These are phyloP conservation scores for Daldinia decipiens DNA, from an alignment of 495 filamentous ascomycete genomes.

Conservation along the genomic window DNA sequence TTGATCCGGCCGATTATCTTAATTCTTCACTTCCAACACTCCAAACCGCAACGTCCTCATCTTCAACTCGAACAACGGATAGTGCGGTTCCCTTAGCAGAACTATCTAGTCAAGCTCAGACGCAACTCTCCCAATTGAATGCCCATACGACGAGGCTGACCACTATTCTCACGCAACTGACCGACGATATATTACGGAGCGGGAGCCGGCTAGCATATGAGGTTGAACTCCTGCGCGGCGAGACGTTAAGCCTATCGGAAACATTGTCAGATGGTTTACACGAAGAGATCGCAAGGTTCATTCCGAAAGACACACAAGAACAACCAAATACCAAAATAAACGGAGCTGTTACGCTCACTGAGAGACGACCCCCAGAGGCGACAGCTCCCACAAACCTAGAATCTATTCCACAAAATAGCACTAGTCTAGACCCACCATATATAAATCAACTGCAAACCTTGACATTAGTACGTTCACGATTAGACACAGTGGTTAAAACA, in stretches of 20 bases:
- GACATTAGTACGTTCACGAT: constrained; percentile 77
- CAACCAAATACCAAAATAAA: constrained; percentile 32
- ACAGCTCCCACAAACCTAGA: constrained; percentile 20
- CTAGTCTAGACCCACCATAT: constrained; percentile 68
- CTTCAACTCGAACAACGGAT: constrained; percentile 38
- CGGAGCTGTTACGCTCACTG: constrained; percentile 17
- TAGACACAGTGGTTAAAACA: constrained; percentile 85
- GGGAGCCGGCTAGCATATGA: constrained; percentile 90
- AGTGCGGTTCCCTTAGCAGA: constrained; percentile 74
- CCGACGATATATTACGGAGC: constrained; percentile 91
- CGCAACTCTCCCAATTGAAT: constrained; percentile 83
- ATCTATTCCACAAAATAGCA: constrained; percentile 29
- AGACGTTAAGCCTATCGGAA: constrained; percentile 80
- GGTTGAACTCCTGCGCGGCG: constrained; percentile 90
- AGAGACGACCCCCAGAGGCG: constrained; percentile 45
- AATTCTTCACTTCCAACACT: constrained; percentile 78
- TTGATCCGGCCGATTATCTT: constrained; percentile 83
- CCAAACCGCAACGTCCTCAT: constrained; percentile 49
- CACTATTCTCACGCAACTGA: constrained; percentile 84
- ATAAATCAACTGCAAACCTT: constrained; percentile 84
- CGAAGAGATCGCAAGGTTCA: constrained; percentile 75
- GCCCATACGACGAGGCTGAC: constrained; percentile 87
- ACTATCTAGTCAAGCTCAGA: constrained; percentile 82
- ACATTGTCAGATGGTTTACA: constrained; percentile 75
- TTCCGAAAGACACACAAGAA: constrained; percentile 61